Percentiles rank a stretch among this genome's conserved stretches.
Conservation (phyloP, 805 yeast genomes). For the Saccharomycopsis vini region DNA sequence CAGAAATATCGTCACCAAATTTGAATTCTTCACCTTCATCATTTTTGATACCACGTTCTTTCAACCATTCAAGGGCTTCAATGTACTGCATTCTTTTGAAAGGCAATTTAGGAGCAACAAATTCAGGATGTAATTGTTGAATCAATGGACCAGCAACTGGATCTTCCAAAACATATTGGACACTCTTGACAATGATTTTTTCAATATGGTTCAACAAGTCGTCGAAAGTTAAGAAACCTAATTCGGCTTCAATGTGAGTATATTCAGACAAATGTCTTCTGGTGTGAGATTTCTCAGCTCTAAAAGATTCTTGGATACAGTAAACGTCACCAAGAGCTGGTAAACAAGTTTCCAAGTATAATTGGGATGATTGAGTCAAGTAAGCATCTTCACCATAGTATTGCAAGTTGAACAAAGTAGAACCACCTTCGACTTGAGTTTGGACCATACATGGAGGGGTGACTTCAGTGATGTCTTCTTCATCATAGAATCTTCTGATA, state of each 20-base stretch:
- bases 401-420: slow-evolving; percentile 84
- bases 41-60: slow-evolving; percentile 88
- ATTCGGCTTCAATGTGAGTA: slow-evolving; percentile 94
- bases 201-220: slow-evolving; percentile 83
- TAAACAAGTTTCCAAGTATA: slow-evolving; percentile 91
- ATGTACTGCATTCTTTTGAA: slow-evolving; percentile 87
- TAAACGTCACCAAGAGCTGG: slow-evolving; percentile 96
- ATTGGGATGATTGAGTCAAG: slow-evolving; percentile 93
- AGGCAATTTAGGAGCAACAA: slow-evolving; percentile 74
- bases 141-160: slow-evolving; percentile 88
- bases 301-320: slow-evolving; percentile 96
- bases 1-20: slow-evolving; percentile 98
- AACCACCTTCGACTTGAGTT: slow-evolving; percentile 99
- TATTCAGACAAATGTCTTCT: slow-evolving; percentile 96
- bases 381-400: slow-evolving; percentile 97
- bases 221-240: slow-evolving; percentile 80
- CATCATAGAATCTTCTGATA: slow-evolving; percentile 67
- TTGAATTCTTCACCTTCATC: slow-evolving; percentile 90
- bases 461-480: slow-evolving; percentile 75
- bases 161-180: slow-evolving; percentile 74
- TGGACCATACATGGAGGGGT: slow-evolving; percentile 99
- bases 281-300: slow-evolving; percentile 98
- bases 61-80: slow-evolving; percentile 91
- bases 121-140: slow-evolving; percentile 86
- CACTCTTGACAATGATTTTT: slow-evolving; percentile 56